A percentile compares a stretch with the other conserved stretches of the same genome.
phyloP scores from a whole-genome alignment of 345 rosid genomes.

The Pseudoturritis turrita region DNA sequence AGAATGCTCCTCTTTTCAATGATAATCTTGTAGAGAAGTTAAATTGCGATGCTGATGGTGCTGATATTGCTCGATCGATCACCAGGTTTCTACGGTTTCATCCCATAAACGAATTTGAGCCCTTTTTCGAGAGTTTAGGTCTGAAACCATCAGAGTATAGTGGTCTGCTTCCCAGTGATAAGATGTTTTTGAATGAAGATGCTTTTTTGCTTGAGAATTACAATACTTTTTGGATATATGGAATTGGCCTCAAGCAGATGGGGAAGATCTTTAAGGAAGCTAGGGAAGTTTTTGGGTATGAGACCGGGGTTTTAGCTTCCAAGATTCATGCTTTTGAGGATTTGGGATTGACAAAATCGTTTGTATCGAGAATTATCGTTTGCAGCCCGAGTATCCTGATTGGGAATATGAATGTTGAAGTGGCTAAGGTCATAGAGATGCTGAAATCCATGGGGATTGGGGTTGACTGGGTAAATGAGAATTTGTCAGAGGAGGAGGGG shows the following conservation, averaged over 20 bases:
- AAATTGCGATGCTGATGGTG: neutral
- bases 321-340: constrained; percentile 58
- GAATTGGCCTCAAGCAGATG: constrained; percentile 45
- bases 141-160: constrained; percentile 42
- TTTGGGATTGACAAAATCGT: constrained; percentile 45
- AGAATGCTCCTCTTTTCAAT: constrained; percentile 54
- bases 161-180: constrained; percentile 44
- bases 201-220: constrained; percentile 50
- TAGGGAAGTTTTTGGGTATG: constrained; percentile 43
- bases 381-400: constrained; percentile 47
- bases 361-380: constrained; percentile 39
- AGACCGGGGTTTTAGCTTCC: constrained; percentile 39
- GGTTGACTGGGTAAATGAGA: constrained; percentile 41
- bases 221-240: constrained; percentile 53
- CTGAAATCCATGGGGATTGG: constrained; percentile 47
- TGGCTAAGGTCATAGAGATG: constrained; percentile 42
- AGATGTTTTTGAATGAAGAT: constrained; percentile 62
- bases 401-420: constrained; percentile 44
- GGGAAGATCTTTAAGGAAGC: constrained; percentile 59
- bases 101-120: constrained; percentile 79
- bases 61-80: constrained; percentile 32
- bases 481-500: constrained; percentile 29
- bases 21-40: constrained; percentile 36
- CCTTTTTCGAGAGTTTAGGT: constrained; percentile 74
- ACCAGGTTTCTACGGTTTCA: constrained; percentile 53